Percentiles rank a stretch among this genome's conserved stretches.
These are phyloP conservation scores for Schizosaccharomyces cryophilus DNA, from an alignment of 805 yeast genomes.

Conservation along the genomic window DNA sequence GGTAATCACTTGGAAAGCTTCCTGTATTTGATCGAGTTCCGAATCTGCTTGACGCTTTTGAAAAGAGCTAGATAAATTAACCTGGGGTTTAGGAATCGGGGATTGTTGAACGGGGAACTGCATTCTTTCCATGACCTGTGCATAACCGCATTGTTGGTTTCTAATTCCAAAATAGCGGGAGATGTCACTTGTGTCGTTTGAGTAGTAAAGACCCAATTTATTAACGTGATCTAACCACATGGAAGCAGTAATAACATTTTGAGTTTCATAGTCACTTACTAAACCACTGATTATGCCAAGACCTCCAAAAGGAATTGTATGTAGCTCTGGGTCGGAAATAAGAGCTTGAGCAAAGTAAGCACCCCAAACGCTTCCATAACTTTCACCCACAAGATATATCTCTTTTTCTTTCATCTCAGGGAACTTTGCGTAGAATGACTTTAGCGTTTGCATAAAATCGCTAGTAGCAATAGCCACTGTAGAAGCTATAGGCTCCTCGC, in stretches of 20 bases:
- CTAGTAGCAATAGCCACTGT: conserved; percentile 50
- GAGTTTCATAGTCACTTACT: conserved; percentile 79
- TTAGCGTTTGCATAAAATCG: conserved; percentile 58
- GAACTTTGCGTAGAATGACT: conserved; percentile 39
- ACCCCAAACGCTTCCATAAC: conserved; percentile 90
- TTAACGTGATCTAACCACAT: conserved; percentile 17
- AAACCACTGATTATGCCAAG: conserved; percentile 31
- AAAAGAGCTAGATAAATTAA: not conserved
- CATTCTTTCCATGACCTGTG: not conserved
- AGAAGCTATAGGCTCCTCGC: conserved; percentile 33
- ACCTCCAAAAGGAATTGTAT: conserved; percentile 48
- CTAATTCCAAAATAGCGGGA: not conserved
- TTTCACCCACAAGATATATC: conserved; percentile 76
- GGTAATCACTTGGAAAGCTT: not conserved
- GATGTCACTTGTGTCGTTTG: not conserved
- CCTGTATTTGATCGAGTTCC: no score
- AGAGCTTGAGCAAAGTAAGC: conserved; percentile 61
- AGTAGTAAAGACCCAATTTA: not conserved
- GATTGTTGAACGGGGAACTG: not conserved
- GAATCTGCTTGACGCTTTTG: not conserved
- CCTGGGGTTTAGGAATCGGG: not conserved
- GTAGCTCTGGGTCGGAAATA: conserved; percentile 52
- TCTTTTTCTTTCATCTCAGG: conserved; percentile 35
- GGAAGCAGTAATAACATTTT: conserved; percentile 70
- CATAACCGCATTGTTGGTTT: not conserved